A percentile compares a stretch with the other conserved stretches of the same genome.
Evolutionary conservation across 768 basidiomycete species (phyloP).

Genomic region (Russula dissimulans): DNA sequence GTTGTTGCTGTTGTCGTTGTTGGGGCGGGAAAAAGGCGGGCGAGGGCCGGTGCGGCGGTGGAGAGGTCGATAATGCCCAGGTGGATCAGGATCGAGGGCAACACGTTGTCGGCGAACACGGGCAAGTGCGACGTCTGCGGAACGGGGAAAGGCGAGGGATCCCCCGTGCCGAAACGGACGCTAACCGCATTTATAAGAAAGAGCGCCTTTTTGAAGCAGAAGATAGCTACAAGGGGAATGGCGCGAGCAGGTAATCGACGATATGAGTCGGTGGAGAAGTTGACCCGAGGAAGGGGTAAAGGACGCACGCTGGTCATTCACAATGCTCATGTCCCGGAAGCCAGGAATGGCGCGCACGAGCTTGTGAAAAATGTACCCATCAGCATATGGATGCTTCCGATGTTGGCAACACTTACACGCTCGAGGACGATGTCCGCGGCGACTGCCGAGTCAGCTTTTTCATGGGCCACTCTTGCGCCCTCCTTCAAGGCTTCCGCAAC

Average conservation of each 20-base stretch:
- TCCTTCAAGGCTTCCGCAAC: constrained; percentile 59
- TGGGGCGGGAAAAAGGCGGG: constrained; percentile 39
- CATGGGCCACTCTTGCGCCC: constrained; percentile 31
- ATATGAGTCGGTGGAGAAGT: background rate
- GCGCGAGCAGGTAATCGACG: background rate
- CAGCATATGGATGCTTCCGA: background rate
- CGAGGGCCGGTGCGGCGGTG: constrained; percentile 29
- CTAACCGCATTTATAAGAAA: constrained; percentile 66
- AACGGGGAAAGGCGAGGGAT: constrained; percentile 49
- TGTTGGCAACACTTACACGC: constrained; percentile 36
- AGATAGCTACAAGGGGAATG: constrained; percentile 44
- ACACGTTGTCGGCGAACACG: constrained; percentile 71
- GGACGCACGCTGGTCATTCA: constrained; percentile 53
- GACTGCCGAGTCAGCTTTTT: constrained; percentile 25
- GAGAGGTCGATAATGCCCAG: constrained; percentile 67
- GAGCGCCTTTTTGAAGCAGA: constrained; percentile 85
- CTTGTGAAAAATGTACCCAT: constrained; percentile 32
- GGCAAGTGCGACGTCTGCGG: constrained; percentile 52
- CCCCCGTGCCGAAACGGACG: constrained; percentile 52
- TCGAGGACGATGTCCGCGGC: constrained; percentile 54
- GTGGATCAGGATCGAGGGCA: constrained; percentile 75
- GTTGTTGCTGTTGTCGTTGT: background rate
- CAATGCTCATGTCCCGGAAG: constrained; percentile 67
- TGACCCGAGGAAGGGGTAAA: background rate
- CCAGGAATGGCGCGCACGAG: constrained; percentile 70